Percentiles rank a stretch among this genome's conserved stretches.
phyloP scores from a whole-genome alignment of 768 basidiomycete species.

The Mycena sanguinolenta region DNA sequence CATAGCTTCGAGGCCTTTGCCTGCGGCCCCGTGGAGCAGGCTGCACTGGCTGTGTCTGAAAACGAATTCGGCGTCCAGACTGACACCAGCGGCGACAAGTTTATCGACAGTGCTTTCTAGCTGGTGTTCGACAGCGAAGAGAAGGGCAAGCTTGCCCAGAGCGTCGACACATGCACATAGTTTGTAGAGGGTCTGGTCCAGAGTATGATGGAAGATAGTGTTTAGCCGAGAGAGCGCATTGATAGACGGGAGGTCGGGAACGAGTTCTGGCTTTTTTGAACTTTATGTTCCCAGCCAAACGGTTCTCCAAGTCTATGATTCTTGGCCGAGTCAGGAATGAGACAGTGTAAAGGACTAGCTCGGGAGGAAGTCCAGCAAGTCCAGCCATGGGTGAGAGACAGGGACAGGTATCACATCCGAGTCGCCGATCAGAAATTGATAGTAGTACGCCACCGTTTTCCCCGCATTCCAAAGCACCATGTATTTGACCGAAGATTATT shows the following conservation, averaged over 20 bases:
- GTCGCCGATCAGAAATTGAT: too few species aligned
- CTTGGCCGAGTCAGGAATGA: not conserved
- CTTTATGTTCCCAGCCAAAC: not conserved
- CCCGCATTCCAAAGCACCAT: too few species aligned
- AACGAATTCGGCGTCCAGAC: not conserved
- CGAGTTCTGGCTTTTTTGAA: not conserved
- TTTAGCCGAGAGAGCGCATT: not conserved
- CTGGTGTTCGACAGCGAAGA: conserved; percentile 4
- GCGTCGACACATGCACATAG: not conserved
- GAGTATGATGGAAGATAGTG: not conserved
- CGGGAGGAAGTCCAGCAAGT: not conserved
- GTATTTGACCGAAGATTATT: too few species aligned
- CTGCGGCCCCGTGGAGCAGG: not conserved
- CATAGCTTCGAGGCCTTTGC: not conserved
- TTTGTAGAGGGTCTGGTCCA: not conserved
- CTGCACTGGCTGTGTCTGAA: not conserved
- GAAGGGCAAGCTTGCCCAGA: conserved; percentile 2
- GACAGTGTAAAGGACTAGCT: not conserved
- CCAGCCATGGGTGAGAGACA: not conserved
- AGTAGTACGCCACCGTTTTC: too few species aligned
- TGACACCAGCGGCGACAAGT: conserved; percentile 5
- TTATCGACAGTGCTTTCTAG: too few species aligned
- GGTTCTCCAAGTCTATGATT: not conserved
- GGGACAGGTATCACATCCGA: too few species aligned
- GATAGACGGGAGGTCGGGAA: not conserved